These are phyloP conservation scores for button mushroom (Agaricus bisporus) DNA, from an alignment of 768 basidiomycete genomes.

Conservation along the genomic window DNA sequence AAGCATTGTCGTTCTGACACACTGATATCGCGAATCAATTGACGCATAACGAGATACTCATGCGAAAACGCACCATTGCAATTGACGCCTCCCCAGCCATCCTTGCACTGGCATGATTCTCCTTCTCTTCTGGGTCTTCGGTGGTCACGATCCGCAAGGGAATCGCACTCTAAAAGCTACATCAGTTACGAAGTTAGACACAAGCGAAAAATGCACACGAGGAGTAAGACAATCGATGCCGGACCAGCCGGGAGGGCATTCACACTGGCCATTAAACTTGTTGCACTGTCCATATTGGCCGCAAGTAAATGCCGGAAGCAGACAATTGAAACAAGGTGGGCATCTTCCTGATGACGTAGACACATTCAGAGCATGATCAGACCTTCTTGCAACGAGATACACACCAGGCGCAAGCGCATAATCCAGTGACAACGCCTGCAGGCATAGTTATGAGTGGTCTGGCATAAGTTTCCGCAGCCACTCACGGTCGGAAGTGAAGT, in stretches of 20 bases:
- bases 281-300: slow-evolving; percentile 92
- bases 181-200: slow-evolving; percentile 2
- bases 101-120: slow-evolving; percentile 80
- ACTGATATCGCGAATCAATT: slow-evolving; percentile 40
- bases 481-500: slow-evolving; percentile 6
- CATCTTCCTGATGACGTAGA: slow-evolving; percentile 42
- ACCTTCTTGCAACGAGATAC: not conserved
- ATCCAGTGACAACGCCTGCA: slow-evolving; percentile 2
- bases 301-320: slow-evolving; percentile 86
- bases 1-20: slow-evolving; percentile 78
- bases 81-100: slow-evolving; percentile 94
- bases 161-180: slow-evolving; percentile 73
- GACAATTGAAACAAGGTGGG: slow-evolving; percentile 94
- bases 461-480: not conserved
- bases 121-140: slow-evolving; percentile 75
- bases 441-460: not conserved
- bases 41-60: not conserved
- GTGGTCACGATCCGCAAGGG: slow-evolving; percentile 84
- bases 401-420: slow-evolving; percentile 4
- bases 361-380: not conserved
- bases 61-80: slow-evolving; percentile 76
- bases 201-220: slow-evolving; percentile 46
- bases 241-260: slow-evolving; percentile 96
- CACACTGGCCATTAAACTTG: slow-evolving; percentile 90
- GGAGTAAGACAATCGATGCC: slow-evolving; percentile 93